Base-by-base conservation (phyloP, 129 eudicot species). In the Chrysanthemum makinoi region DNA sequence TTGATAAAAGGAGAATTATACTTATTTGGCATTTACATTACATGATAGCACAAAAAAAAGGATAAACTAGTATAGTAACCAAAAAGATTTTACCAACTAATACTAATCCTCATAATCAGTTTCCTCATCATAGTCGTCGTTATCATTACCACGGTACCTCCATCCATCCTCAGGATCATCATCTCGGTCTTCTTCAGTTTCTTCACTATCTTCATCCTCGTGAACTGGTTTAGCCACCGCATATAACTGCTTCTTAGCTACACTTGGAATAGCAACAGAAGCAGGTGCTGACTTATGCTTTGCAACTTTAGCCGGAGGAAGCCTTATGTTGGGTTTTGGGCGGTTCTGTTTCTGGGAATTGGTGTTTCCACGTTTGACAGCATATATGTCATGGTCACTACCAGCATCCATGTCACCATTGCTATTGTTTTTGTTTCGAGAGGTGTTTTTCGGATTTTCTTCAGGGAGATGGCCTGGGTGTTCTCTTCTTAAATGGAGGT, bases 181-280 rank as follows among this genome's bases (percentile, higher is more conserved):
- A 51, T 78, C 89, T 4, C 78, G 79, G 53, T 91, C 98, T 80
- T 89, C 97, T 74, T 89, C 98, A 0, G 98, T 94, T 74, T 94
- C 96, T 79, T 94, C 98, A 60, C 98, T 94, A 61, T 94, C 98
- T 77, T 89, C 96, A 69, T 89, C 98, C 66, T 91, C 91, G 15
- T 75, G 85, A 10, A 43, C 63, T 3, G 62, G 64, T 44, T 39
- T 46, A 65, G 78, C 89, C 60, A 79, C 78, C 11, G 89, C 90
- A 93, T 93, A 86, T 14, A 85, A 75, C 52, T 89, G 89, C 48
- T 84, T 90, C 59, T 71, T 81, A 12, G 68, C 50, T 5, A 28
- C 63, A 59, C 8, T 74, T 33, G 75, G 19, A 10, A 58, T 55
- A 74, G 73, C 83, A 17, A 58, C 61, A 71, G 75, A 80, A 17